Conservation (phyloP, 2,329 filamentous ascomycete genomes). For the Colletotrichum abscissum region DNA sequence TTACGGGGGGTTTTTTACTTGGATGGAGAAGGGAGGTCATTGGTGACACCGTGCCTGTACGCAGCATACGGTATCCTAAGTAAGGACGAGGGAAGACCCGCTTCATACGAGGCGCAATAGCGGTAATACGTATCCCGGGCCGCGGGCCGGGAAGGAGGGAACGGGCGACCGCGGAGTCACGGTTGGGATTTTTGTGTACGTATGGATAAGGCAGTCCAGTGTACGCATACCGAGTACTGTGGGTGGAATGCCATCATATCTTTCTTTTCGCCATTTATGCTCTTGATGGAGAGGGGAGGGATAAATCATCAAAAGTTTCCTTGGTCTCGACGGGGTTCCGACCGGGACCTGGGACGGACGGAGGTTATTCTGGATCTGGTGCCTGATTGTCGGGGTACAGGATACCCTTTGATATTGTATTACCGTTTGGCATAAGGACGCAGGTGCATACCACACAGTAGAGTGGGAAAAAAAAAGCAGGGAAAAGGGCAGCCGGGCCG, state of each 20-base stretch:
- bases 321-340: neutral
- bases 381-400: slow-evolving; percentile 25
- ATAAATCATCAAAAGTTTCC: no score
- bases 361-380: slow-evolving; percentile 29
- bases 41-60: no score
- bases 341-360: slow-evolving; percentile 21
- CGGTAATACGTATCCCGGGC: neutral
- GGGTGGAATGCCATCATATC: neutral
- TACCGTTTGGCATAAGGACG: neutral
- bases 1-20: neutral
- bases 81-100: slow-evolving; percentile 6
- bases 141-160: no score
- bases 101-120: slow-evolving; percentile 33
- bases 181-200: neutral
- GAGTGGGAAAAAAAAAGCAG: neutral
- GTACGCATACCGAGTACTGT: no score
- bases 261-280: neutral
- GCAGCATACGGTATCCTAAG: no score
- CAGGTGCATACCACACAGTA: neutral
- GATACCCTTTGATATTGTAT: neutral
- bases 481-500: neutral
- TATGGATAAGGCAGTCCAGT: neutral
- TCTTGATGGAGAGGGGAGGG: neutral
- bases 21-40: slow-evolving; percentile 4
- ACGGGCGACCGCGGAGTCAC: no score